phyloP scores from a whole-genome alignment of 768 basidiomycete species.

The Lactarius akahatsu region DNA sequence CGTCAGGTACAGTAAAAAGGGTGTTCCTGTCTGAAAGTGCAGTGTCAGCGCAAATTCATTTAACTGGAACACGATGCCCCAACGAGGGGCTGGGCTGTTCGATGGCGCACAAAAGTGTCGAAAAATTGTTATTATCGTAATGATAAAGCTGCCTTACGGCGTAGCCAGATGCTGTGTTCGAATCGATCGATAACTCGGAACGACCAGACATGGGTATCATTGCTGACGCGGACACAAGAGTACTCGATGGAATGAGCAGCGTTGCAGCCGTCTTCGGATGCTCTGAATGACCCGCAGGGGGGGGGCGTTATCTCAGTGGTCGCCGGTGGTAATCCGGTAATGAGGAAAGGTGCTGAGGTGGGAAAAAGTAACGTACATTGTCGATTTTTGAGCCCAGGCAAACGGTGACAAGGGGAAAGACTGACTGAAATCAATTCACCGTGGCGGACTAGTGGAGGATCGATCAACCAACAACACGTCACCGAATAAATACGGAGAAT shows the following conservation, averaged over 20 bases:
- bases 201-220: neutral
- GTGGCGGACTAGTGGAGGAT: neutral
- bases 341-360: neutral
- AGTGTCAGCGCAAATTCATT: neutral
- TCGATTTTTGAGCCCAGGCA: neutral
- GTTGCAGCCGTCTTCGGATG: neutral
- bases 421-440: neutral
- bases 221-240: neutral
- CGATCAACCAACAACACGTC: neutral
- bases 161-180: neutral
- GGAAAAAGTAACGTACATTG: neutral
- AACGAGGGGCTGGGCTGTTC: neutral
- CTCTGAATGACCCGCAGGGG: neutral
- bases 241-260: neutral
- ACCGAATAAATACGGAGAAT: neutral
- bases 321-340: neutral
- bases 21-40: neutral
- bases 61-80: neutral
- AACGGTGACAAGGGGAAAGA: neutral
- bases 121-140: neutral
- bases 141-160: neutral
- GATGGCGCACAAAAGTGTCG: neutral
- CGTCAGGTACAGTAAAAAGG: neutral
- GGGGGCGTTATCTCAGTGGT: neutral
- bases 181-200: neutral